Percentiles rank a stretch among this genome's conserved stretches.
phyloP scores from a whole-genome alignment of 306 rosid genomes.

The Quercus rubra region DNA sequence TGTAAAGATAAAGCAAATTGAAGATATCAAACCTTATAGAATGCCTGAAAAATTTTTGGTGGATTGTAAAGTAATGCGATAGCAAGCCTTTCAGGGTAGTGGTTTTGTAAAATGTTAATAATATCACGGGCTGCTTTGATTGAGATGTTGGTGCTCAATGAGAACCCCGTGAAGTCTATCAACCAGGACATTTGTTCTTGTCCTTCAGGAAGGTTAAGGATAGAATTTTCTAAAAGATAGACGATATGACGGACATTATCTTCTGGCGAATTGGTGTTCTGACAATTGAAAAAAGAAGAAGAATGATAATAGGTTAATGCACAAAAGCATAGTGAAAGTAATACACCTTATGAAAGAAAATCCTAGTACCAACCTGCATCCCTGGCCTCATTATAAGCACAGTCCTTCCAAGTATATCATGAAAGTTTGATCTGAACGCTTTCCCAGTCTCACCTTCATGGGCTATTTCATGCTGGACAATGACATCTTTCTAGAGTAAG shows the following conservation, averaged over 20 bases:
- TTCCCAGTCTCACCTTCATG: slow-evolving; percentile 96
- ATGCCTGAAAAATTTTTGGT: slow-evolving; percentile 84
- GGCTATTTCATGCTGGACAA: slow-evolving; percentile 68
- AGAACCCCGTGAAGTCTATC: slow-evolving; percentile 77
- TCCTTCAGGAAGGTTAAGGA: slow-evolving; percentile 76
- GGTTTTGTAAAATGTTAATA: slow-evolving; percentile 71
- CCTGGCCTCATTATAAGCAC: slow-evolving; percentile 94
- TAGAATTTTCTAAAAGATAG: slow-evolving; percentile 76
- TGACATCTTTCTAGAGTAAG: neutral
- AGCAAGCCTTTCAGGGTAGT: slow-evolving; percentile 94
- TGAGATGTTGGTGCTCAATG: slow-evolving; percentile 46
- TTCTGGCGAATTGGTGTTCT: slow-evolving; percentile 70
- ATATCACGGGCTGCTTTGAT: slow-evolving; percentile 73
- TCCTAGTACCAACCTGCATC: slow-evolving; percentile 44
- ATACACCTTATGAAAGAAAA: neutral
- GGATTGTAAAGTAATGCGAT: slow-evolving; percentile 71
- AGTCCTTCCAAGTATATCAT: slow-evolving; percentile 68
- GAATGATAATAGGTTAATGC: neutral
- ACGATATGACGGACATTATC: slow-evolving; percentile 65
- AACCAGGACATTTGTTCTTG: slow-evolving; percentile 95
- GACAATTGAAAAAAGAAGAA: slow-evolving; percentile 7
- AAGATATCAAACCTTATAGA: slow-evolving; percentile 65
- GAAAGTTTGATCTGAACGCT: slow-evolving; percentile 73
- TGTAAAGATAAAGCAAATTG: neutral
- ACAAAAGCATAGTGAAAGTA: neutral